Base-by-base conservation (phyloP, 805 yeast species). In the Candida arabinofermentans region DNA sequence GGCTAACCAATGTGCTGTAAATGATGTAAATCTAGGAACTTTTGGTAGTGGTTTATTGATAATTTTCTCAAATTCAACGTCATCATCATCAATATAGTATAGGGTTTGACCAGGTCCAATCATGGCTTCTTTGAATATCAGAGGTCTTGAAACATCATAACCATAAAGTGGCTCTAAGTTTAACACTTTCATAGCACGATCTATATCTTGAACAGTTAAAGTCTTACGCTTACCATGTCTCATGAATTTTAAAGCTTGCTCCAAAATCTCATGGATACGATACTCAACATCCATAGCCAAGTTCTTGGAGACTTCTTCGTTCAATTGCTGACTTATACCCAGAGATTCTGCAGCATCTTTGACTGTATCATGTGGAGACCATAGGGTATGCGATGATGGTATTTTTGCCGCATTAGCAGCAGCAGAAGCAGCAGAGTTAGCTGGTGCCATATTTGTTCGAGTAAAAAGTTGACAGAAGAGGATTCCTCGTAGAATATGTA, bases 211-310 rank as follows among this genome's bases (percentile, higher is more conserved):
- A 0, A 96, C 86, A 22, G 88, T 79, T 27, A 93, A 67, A 0
- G 86, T 75, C 46, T 85, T 83, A 36, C 98, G 71, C 62, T 90
- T 91, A 22, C 93, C 80, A 63, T 93, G 97, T 52, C 96, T 75
- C 91, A 91, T 93, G 64, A 91, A 91, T 62, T 93, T 93, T 42
- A 85, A 79, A 17, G 99, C 98, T 50, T 93, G 96, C 61, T 93
- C 99, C 46, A 95, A 69, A 30, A 93, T 86, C 65, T 93, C 98
- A 61, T 91, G 91, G 50, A 93, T 86, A 48, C 99, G 77, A 62
- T 95, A 93, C 66, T 93, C 99, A n/a, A 93, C 95, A 61, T 93
- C 99, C 99, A 93, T 93, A 6, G 99, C 98, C 47, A 93, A 69
- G 48, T 93, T 87, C 58, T 88, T 86, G 36, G 96, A 85, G 2